These are phyloP conservation scores for Gracilaria gracilis DNA, from an alignment of 23 red algal genomes.

Conservation along the genomic window DNA sequence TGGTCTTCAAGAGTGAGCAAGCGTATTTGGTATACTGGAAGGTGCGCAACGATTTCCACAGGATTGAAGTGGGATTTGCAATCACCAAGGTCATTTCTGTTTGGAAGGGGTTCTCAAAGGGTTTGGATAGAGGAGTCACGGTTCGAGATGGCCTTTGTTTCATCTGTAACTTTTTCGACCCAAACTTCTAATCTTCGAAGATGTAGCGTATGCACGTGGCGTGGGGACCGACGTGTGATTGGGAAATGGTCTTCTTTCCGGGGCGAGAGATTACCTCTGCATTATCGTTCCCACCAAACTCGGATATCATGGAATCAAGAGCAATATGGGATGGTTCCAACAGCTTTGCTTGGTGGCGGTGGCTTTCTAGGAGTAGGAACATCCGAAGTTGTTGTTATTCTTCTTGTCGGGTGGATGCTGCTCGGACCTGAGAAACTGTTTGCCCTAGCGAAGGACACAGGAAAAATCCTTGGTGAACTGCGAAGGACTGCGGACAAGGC, in stretches of 20 bases:
- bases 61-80: background rate
- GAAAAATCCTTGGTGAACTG: conserved; percentile 81
- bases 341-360: conserved; percentile 54
- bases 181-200: background rate
- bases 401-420: conserved; percentile 89
- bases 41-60: too few relatives aligned
- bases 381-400: conserved; percentile 80
- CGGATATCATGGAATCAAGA: background rate
- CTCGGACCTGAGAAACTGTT: conserved; percentile 83
- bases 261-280: background rate
- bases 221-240: conserved; percentile 1
- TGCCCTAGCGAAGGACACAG: conserved; percentile 73
- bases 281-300: background rate
- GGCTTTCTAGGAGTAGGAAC: conserved; percentile 90
- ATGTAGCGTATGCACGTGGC: background rate
- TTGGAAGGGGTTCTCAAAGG: background rate
- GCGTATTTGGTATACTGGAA: too few relatives aligned
- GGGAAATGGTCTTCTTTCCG: conserved; percentile 12
- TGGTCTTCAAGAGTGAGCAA: too few relatives aligned
- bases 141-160: conserved; percentile 11
- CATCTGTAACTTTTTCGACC: background rate
- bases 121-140: background rate
- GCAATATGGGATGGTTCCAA: background rate
- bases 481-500: conserved; percentile 76
- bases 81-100: background rate